A percentile compares a stretch with the other conserved stretches of the same genome.
Evolutionary conservation across 2,329 filamentous ascomycete species (phyloP).

Genomic region (Chalaropsis thielavioides): DNA sequence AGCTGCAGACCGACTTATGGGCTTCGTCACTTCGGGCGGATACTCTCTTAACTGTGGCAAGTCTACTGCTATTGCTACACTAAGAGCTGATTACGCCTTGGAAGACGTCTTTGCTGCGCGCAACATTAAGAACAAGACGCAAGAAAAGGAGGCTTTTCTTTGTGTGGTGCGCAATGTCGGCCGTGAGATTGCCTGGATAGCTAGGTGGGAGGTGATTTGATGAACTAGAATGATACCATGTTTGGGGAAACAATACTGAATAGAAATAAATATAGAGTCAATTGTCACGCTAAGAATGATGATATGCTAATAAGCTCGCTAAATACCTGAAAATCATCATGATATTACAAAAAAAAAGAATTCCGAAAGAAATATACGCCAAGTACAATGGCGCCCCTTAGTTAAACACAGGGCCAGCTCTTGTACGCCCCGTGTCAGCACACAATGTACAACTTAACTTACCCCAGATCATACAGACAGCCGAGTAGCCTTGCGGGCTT

Average conservation of each 20-base stretch:
- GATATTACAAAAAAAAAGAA: not conserved
- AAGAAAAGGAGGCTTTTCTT: conserved; percentile 34
- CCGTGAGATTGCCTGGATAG: conserved; percentile 63
- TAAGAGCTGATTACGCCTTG: conserved; percentile 26
- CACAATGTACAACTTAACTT: not conserved
- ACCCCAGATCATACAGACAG: not conserved
- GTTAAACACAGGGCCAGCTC: not conserved
- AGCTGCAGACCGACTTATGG: conserved; percentile 59
- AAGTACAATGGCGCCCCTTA: too few relatives aligned
- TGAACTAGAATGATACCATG: not conserved
- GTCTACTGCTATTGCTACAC: conserved; percentile 58
- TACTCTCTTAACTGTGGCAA: conserved; percentile 66
- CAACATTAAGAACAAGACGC: conserved; percentile 21
- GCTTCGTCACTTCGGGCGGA: conserved; percentile 78
- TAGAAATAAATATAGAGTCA: not conserved
- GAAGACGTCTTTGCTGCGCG: conserved; percentile 6
- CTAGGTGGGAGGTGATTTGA: conserved; percentile 55
- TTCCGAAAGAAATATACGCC: not conserved
- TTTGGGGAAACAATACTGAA: not conserved
- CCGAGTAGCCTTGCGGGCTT: conserved; percentile 10
- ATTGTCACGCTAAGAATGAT: not conserved
- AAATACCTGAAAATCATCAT: conserved; percentile 5
- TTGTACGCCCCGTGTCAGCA: not conserved
- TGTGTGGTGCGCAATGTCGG: conserved; percentile 78
- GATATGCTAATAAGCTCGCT: not conserved